phyloP scores from a whole-genome alignment of 2,329 filamentous ascomycete species.

The Pseudofabraea citricarpa region DNA sequence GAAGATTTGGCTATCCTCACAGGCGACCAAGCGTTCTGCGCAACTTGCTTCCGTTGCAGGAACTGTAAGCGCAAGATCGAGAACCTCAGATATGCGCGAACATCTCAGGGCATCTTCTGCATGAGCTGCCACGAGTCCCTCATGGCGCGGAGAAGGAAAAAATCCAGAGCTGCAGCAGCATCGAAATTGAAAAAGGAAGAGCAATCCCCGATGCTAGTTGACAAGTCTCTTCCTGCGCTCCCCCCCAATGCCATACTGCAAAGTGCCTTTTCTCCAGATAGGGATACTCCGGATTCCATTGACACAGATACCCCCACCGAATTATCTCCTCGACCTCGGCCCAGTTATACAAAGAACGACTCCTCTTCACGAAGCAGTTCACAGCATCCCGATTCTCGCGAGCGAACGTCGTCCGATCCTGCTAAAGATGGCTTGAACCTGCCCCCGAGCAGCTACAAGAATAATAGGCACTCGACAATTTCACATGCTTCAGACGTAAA shows the following conservation, averaged over 20 bases:
- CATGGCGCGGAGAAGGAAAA: constrained; percentile 89
- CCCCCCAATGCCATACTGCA: constrained; percentile 68
- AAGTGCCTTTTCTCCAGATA: constrained; percentile 52
- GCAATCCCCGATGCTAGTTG: constrained; percentile 63
- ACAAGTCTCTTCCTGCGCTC: constrained; percentile 89
- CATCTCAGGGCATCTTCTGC: constrained; percentile 97
- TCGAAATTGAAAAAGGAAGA: constrained; percentile 61
- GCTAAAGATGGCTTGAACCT: constrained; percentile 60
- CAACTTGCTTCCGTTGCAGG: constrained; percentile 91
- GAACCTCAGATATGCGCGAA: constrained; percentile 94
- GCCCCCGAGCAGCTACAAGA: constrained; percentile 72
- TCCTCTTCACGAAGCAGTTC: constrained; percentile 51
- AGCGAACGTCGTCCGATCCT: constrained; percentile 39
- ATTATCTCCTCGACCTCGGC: constrained; percentile 58
- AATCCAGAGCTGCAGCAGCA: constrained; percentile 63
- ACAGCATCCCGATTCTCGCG: constrained; percentile 46
- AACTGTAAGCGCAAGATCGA: constrained; percentile 99
- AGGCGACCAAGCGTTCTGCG: constrained; percentile 96
- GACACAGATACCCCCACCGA: constrained; percentile 67
- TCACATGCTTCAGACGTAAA: constrained; percentile 42
- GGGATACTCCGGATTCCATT: constrained; percentile 51
- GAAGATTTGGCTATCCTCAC: constrained; percentile 97
- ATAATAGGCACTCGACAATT: constrained; percentile 70
- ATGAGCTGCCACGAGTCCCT: constrained; percentile 98
- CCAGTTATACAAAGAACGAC: constrained; percentile 45